Percentiles rank a stretch among this genome's conserved stretches.
phyloP scores from a whole-genome alignment of 306 rosid genomes.

The Castanea sativa region DNA sequence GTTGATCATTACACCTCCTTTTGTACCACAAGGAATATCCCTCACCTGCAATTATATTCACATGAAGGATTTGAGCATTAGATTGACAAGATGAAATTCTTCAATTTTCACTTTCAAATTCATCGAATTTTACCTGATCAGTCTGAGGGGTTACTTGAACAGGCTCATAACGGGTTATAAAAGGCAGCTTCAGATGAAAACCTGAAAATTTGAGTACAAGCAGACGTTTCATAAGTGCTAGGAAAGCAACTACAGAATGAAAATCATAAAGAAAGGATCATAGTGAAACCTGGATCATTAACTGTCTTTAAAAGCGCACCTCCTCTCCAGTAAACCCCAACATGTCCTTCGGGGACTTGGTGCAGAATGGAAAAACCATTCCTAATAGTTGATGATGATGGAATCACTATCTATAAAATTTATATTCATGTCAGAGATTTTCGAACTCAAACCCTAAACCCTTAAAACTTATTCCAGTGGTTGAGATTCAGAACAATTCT shows the following conservation, averaged over 20 bases:
- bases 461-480: background rate
- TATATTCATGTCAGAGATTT: constrained; percentile 10
- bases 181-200: constrained; percentile 83
- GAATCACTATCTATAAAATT: constrained; percentile 49
- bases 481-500: background rate
- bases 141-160: constrained; percentile 95
- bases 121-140: constrained; percentile 45
- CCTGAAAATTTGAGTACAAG: constrained; percentile 43
- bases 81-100: constrained; percentile 9
- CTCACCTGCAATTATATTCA: constrained; percentile 53
- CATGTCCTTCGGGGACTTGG: constrained; percentile 99
- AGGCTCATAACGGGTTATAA: constrained; percentile 76
- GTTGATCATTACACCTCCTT: constrained; percentile 90
- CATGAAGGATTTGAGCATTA: background rate
- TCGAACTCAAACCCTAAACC: background rate
- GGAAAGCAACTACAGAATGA: background rate
- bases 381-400: constrained; percentile 39
- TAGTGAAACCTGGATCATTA: constrained; percentile 67
- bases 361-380: constrained; percentile 59
- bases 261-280: constrained; percentile 2
- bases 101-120: background rate
- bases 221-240: background rate
- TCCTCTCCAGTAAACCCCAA: constrained; percentile 94
- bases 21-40: constrained; percentile 93
- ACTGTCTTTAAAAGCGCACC: constrained; percentile 82